Evolutionary conservation across 2,329 filamentous ascomycete genomes (phyloP).

Genomic region (Sporothrix variecibatus): DNA sequence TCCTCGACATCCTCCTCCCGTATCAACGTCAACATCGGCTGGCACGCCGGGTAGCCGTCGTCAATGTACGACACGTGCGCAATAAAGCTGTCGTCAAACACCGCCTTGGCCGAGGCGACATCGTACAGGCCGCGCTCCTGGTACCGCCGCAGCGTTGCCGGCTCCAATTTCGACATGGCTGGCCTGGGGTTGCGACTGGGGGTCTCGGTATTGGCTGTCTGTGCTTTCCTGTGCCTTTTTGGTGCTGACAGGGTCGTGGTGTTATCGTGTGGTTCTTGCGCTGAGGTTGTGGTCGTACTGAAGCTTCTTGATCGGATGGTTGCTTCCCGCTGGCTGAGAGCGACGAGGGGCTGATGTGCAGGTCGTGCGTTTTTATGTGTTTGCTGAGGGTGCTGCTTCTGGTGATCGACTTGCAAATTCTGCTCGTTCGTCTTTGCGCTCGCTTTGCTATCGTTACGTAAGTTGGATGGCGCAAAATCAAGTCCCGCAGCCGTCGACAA

Average conservation of each 20-base stretch:
- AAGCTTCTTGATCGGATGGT: neutral
- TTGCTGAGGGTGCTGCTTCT: neutral
- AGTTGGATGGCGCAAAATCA: neutral
- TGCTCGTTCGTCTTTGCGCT: neutral
- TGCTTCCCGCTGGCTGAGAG: neutral
- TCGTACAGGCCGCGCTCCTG: conserved; percentile 28
- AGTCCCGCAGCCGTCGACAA: neutral
- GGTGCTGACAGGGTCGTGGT: neutral
- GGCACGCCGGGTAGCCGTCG: conserved; percentile 29
- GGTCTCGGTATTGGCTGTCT: neutral
- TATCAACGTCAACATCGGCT: conserved; percentile 31
- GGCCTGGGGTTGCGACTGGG: neutral
- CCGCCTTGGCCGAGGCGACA: conserved; percentile 24
- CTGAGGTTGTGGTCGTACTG: neutral
- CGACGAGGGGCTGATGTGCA: neutral
- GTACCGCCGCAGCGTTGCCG: conserved; percentile 29
- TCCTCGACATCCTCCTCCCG: conserved; percentile 20
- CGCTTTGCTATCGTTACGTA: neutral
- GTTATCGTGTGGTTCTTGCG: neutral
- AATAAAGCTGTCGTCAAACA: conserved; percentile 30
- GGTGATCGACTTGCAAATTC: neutral
- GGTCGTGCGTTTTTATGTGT: neutral
- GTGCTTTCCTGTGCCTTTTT: neutral
- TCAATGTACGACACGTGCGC: conserved; percentile 30
- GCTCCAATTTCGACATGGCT: conserved; percentile 21